phyloP scores from a whole-genome alignment of 75 land plant species.

The Selaginella tamariscina region DNA sequence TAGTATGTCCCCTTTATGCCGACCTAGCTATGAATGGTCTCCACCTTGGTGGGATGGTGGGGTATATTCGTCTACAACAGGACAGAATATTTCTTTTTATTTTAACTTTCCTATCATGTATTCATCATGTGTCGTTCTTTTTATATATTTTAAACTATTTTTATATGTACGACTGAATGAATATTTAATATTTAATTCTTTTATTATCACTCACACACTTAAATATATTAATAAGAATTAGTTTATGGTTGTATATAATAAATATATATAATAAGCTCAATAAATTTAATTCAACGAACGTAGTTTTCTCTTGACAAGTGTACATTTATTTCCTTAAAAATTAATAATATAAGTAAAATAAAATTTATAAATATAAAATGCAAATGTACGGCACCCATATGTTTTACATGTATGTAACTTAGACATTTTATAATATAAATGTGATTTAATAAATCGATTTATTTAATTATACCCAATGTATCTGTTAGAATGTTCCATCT shows the following conservation, averaged over 20 bases:
- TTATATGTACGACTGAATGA: background rate
- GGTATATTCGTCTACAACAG: background rate
- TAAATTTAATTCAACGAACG: background rate
- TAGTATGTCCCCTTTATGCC: background rate
- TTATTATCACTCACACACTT: too few relatives aligned
- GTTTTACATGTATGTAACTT: too few relatives aligned
- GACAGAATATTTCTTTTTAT: background rate
- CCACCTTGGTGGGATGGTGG: background rate
- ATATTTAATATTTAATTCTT: background rate
- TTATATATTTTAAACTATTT: background rate
- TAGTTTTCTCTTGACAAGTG: background rate
- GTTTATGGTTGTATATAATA: background rate
- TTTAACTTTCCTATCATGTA: background rate
- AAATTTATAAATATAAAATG: too few relatives aligned
- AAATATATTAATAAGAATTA: too few relatives aligned
- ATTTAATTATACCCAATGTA: too few relatives aligned
- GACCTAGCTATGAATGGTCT: background rate
- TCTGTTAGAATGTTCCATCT: too few relatives aligned
- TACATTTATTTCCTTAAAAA: constrained; percentile 1
- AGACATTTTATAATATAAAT: too few relatives aligned
- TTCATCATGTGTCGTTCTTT: background rate
- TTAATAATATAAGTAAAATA: background rate
- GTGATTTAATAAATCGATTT: too few relatives aligned
- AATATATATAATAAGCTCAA: background rate
- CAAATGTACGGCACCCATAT: too few relatives aligned